phyloP scores from a whole-genome alignment of 176 grass and related monocot genomes.

The Avena eriantha region DNA sequence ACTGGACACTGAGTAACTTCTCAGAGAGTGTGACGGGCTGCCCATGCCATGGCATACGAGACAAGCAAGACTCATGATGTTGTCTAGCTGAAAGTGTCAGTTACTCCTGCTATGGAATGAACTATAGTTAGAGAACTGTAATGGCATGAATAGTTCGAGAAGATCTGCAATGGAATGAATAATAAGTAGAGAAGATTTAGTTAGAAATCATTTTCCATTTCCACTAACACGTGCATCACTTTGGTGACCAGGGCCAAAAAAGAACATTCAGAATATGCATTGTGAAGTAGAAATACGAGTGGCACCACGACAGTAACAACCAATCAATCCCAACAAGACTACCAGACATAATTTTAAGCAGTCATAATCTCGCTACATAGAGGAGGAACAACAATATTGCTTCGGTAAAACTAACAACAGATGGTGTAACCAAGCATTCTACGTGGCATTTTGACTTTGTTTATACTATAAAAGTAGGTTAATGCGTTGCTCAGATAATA shows the following conservation, averaged over 20 bases:
- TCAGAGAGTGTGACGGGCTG: constrained; percentile 80
- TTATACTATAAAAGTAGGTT: constrained; percentile 11
- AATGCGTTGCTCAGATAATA: background rate
- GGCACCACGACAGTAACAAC: constrained; percentile 25
- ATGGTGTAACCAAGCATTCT: background rate
- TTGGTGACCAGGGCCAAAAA: background rate
- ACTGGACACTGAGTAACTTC: constrained; percentile 89
- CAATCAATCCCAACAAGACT: constrained; percentile 25
- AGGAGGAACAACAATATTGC: background rate
- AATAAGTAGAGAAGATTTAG: constrained; percentile 18
- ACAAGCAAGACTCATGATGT: constrained; percentile 80
- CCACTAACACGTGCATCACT: background rate
- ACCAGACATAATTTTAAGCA: background rate
- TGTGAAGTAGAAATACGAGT: background rate
- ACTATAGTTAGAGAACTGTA: constrained; percentile 38
- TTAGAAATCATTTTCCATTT: background rate
- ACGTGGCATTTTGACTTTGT: background rate
- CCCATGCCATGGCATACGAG: constrained; percentile 86
- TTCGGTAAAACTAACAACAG: background rate
- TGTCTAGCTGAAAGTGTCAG: constrained; percentile 17
- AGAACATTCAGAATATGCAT: background rate
- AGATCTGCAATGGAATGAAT: constrained; percentile 17
- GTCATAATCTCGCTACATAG: background rate
- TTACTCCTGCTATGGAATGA: constrained; percentile 25
- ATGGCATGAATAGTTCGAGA: background rate